These are phyloP conservation scores for Carex myosuroides DNA, from an alignment of 176 grass and related monocot species.

Conservation along the genomic window DNA sequence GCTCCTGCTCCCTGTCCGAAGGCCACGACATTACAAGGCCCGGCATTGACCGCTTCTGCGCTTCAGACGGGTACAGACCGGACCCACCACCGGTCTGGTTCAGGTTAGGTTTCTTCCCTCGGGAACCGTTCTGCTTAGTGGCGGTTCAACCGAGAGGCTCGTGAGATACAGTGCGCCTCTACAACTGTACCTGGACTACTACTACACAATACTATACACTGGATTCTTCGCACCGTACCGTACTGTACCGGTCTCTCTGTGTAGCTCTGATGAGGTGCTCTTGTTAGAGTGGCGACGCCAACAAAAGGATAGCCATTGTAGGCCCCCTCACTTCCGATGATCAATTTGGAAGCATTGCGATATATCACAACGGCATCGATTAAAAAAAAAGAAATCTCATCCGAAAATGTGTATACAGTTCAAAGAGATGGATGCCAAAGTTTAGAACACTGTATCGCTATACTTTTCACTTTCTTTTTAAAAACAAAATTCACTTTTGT, in stretches of 20 bases:
- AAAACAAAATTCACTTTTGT: neutral
- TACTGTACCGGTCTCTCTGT: neutral
- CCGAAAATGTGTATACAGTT: neutral
- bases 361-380: neutral
- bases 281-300: neutral
- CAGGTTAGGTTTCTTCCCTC: neutral
- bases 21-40: neutral
- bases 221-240: neutral
- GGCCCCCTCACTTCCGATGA: neutral
- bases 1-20: neutral
- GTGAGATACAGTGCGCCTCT: neutral
- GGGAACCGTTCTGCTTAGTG: neutral
- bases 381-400: no score
- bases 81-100: neutral
- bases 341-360: neutral
- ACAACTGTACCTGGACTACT: neutral
- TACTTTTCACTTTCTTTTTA: neutral
- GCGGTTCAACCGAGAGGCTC: constrained; percentile 1
- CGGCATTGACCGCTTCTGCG: neutral
- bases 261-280: neutral
- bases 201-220: neutral
- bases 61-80: neutral
- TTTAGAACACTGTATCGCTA: neutral
- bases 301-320: neutral
- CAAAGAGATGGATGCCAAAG: neutral